These are phyloP conservation scores for Trichoderma endophyticum DNA, from an alignment of 2,329 filamentous ascomycete species.

Conservation along the genomic window DNA sequence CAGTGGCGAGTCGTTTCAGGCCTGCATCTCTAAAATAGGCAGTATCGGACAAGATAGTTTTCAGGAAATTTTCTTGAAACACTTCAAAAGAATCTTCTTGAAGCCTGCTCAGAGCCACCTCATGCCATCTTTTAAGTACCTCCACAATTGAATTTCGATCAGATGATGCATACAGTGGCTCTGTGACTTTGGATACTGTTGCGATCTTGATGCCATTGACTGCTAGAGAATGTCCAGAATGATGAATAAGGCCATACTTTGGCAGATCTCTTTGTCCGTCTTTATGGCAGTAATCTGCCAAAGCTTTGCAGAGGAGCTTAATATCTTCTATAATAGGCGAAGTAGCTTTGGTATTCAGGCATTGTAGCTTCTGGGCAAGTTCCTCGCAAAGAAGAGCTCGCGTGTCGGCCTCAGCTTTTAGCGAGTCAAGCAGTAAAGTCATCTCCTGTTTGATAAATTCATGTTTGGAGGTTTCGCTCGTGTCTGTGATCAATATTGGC, in stretches of 20 bases:
- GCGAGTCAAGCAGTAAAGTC: not conserved
- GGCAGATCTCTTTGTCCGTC: not conserved
- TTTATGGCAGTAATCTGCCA: not conserved
- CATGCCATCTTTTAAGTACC: not conserved
- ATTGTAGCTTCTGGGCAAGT: not conserved
- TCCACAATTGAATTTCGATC: not conserved
- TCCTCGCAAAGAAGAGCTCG: not conserved
- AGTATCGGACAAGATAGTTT: not conserved
- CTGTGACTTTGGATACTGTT: not conserved
- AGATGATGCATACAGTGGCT: not conserved
- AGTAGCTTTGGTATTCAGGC: no score
- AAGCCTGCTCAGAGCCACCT: no score
- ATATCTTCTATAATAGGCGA: not conserved
- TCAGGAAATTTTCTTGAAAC: not conserved
- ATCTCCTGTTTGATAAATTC: not conserved
- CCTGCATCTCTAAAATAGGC: not conserved
- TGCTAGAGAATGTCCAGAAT: not conserved
- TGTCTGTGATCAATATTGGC: not conserved
- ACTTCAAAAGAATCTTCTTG: fast-evolving
- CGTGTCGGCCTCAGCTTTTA: not conserved
- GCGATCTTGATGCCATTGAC: not conserved
- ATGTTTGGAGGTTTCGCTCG: no score
- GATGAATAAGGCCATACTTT: not conserved
- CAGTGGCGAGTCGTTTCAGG: not conserved
- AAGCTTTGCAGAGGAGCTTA: not conserved